Evolutionary conservation across 1,139 yeast species (phyloP), one percentile per base, ranked within the genome.

Genomic region (Cylindricascospora bacillispora): DNA sequence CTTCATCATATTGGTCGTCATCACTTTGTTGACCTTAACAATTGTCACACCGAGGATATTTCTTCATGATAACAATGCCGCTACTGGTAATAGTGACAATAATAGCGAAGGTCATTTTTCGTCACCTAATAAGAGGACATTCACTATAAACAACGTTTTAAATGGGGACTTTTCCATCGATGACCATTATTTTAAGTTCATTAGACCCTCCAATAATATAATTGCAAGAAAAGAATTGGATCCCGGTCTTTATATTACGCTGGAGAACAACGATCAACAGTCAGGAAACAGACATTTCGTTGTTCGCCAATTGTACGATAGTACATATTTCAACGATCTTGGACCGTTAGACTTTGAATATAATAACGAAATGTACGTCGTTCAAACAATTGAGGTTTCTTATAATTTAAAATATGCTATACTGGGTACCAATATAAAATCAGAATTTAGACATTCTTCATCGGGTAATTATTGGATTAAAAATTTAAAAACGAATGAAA

Each of bases 391-490:
- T 6, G 35, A 41, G 11, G 50, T 56, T 4, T 52, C 44, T 28
- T 45, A 44, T 32, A 38, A 48, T 9, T 36, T 57, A 4, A 44
- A 51, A 10, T 39, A 38, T 28, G 49, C 54, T 2, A 41, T 62
- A 5, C 25, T 60, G 0, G 41, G 45, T 1, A 45, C 63, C 0
- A 37, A 57, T 24, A 26, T 37, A 9, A 58, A 63, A 19, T 59
- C 63, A 29, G 67, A 70, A 43, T 86, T 81, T 72, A 65, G 98
- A 40, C 89, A 85, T 49, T 86, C 95, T 2, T 59, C 74, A 1
- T 60, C 60, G 30, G 78, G 80, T 0, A 44, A 60, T 21, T 83
- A 72, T 52, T 86, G 92, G 83, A 34, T 79, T 3, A 57, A 62
- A 31, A 70, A 75, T 37, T 40, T 65, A 5, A 47, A 38, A 0